Percentiles rank a stretch among this genome's conserved stretches.
phyloP scores from a whole-genome alignment of 2,329 filamentous ascomycete genomes.

The Orbilia blumenaviensis region DNA sequence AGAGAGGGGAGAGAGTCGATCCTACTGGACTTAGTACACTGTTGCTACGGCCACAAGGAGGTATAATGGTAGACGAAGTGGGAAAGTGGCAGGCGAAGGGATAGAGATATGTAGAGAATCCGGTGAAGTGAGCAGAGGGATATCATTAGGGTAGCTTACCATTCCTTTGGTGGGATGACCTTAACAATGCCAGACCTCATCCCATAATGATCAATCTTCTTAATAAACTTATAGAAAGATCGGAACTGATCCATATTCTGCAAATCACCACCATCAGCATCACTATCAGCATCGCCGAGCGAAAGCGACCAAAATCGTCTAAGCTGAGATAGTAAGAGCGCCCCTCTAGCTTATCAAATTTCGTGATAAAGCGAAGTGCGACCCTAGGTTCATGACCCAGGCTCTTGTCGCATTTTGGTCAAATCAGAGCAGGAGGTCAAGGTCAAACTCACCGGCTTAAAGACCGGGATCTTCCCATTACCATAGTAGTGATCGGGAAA shows the following conservation, averaged over 20 bases:
- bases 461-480: conserved; percentile 83
- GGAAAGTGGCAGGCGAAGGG: not conserved
- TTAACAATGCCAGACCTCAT: conserved; percentile 99
- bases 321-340: too few species aligned
- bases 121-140: not conserved
- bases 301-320: not conserved
- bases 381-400: not conserved
- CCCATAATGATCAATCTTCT: conserved; percentile 88
- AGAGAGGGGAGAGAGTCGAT: conserved; percentile 76
- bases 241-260: conserved; percentile 90
- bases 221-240: conserved; percentile 91
- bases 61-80: not conserved
- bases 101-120: not conserved
- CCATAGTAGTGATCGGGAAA: conserved; percentile 88
- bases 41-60: too few species aligned
- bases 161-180: conserved; percentile 91
- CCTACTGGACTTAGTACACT: conserved; percentile 63
- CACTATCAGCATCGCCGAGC: not conserved
- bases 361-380: not conserved
- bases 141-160: conserved; percentile 67
- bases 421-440: conserved; percentile 10
- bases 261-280: not conserved
- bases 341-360: too few species aligned
- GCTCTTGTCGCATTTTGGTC: not conserved
- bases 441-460: conserved; percentile 75